Evolutionary conservation across 1,284 basidiomycete species (phyloP), one percentile per base, ranked within the genome.

Genomic region (Somion occarium): DNA sequence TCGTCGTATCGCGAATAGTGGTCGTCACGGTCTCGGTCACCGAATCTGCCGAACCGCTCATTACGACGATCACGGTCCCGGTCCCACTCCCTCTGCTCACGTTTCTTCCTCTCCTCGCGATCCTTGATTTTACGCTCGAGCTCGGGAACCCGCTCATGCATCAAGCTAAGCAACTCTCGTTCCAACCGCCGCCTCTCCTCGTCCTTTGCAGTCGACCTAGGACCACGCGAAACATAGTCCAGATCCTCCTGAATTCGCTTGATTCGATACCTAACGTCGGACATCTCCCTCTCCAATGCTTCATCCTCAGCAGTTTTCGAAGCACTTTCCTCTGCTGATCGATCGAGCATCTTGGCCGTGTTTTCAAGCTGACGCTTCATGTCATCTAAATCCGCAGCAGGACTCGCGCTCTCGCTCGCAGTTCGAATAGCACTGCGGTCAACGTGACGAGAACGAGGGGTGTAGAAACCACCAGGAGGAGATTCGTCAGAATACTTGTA

Each of bases 101-200:
- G 75, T 57, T 87, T 82, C 64, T 78, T 85, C 55, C 85, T 76
- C 55, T 85, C 83, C 48, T 96, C 91, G 43, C 91, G 73, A 22
- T 85, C 85, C 62, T 92, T 83, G 54, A 98, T 83, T 62, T 85
- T 85, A 62, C 86, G 79, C 69, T 98, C 94, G 12, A 99, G 79
- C 57, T 92, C 91, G 0, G 96, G 97, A 2, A 99, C 76, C 50
- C 89, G 82, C 65, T 97, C 93, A 62, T 98, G 93, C 83, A 92
- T 84, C 46, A 99, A 74, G 51, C 79, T 78, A 58, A 98, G 69
- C 38, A 98, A 74, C 61, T 98, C 93, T 38, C 97, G 79, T 70
- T 99, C 97, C 20, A 97, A 78, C 62, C 85, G 82, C 27, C 97
- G 76, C 48, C 88, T 78, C 64, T 97, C 93, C 56, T 93, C 87